Percentiles rank a stretch among this genome's conserved stretches.
Evolutionary conservation across 768 basidiomycete genomes (phyloP).

Genomic region (Suillus clintonianus): DNA sequence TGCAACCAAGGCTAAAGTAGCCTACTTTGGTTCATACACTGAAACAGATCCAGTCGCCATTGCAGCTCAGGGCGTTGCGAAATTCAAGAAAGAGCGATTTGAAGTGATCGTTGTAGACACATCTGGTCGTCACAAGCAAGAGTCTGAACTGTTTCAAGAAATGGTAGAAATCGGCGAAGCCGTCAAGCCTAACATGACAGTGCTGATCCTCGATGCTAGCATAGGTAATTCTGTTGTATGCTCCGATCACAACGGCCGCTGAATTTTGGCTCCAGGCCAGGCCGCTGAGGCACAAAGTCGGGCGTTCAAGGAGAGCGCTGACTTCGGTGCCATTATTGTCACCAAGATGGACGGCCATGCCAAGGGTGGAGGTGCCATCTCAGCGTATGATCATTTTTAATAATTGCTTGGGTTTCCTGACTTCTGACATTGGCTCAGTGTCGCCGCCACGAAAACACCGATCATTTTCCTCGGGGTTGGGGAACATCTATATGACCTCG

Average conservation of each 20-base stretch:
- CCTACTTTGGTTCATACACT: slow-evolving; percentile 98
- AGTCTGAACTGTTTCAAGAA: slow-evolving; percentile 94
- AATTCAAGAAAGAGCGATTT: slow-evolving; percentile 98
- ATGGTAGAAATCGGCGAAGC: slow-evolving; percentile 97
- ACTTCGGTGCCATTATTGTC: slow-evolving; percentile 98
- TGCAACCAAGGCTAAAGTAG: slow-evolving; percentile 97
- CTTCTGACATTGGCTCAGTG: slow-evolving; percentile 47
- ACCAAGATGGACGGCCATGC: slow-evolving; percentile 99
- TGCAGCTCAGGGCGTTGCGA: slow-evolving; percentile 90
- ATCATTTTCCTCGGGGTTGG: slow-evolving; percentile 99
- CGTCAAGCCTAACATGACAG: slow-evolving; percentile 94
- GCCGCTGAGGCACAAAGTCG: slow-evolving; percentile 95
- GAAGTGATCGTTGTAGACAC: slow-evolving; percentile 99
- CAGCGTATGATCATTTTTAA: slow-evolving; percentile 68
- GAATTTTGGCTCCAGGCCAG: slow-evolving; percentile 60
- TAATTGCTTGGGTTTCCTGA: not conserved
- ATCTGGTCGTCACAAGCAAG: slow-evolving; percentile 95
- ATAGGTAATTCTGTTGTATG: slow-evolving; percentile 60
- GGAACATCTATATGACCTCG: slow-evolving; percentile 96
- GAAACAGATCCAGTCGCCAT: slow-evolving; percentile 97
- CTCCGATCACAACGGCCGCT: not conserved
- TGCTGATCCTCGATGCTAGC: slow-evolving; percentile 94
- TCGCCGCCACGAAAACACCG: slow-evolving; percentile 97
- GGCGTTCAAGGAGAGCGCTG: slow-evolving; percentile 96
- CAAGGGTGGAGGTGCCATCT: slow-evolving; percentile 98